Base-by-base conservation (phyloP, 1,139 yeast species). In the Arxiozyma telluris region DNA sequence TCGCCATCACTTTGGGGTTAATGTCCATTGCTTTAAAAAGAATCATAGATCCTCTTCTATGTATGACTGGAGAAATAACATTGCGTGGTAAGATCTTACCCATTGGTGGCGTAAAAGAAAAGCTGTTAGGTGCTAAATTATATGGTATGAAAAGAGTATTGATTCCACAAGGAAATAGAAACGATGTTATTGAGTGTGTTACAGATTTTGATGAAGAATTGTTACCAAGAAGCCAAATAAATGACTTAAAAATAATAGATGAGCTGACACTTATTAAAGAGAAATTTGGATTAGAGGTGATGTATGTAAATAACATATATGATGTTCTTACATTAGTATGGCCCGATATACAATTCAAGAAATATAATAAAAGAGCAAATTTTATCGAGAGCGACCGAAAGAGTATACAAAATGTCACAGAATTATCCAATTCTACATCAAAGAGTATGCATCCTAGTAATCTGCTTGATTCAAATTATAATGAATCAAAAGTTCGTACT, bases 61-160 rank as follows among this genome's bases (percentile, higher is more conserved):
- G 97, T 50, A 90, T 91, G 97, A 91, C 98, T 1, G 98, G 98
- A 67, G 98, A 91, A 70, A 79, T 91, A 54, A 89, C 98, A 0
- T 80, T 91, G 49, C 87, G 97, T 1, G 98, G 98, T 58, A 87
- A 89, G 67, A 96, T 91, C 7, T 34, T 15, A 34, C 23, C 30
- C 7, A 44, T 25, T 34, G 98, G 98, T 49, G 98, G 97, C 1
- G 78, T 93, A 59, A 83, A 93, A 64, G 98, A 93, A 70, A 93
- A 93, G 76, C 79, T 90, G 15, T 85, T 93, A 62, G 98, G 98
- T 25, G 98, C 98, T 15, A 89, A 89, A 74, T 15, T 34, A 80
- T 86, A 94, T 44, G 98, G 97, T 5, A 94, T 96, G 55, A 82
- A 78, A 61, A 87, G 90, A 4, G 81, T 93, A 54, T 84, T 93